Percentiles rank a stretch among this genome's conserved stretches.
These are phyloP conservation scores for Jaminaea rosea DNA, from an alignment of 1,284 basidiomycete species.

Conservation along the genomic window DNA sequence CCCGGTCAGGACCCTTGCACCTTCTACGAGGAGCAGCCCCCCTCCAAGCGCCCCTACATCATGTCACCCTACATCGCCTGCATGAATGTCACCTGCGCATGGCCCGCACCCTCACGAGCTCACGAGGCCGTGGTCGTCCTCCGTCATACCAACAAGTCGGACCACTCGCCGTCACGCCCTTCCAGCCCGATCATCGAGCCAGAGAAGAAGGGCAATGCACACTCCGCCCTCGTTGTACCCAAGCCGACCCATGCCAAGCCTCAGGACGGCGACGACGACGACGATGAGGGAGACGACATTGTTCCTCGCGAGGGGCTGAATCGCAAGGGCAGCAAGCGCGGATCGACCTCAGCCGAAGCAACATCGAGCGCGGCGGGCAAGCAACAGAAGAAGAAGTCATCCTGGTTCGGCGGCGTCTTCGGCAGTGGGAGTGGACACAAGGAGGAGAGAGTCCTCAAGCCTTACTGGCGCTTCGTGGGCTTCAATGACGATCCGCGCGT, in stretches of 20 bases:
- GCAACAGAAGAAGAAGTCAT: constrained; percentile 23
- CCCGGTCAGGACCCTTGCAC: constrained; percentile 30
- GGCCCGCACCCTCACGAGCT: constrained; percentile 44
- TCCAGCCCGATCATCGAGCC: constrained; percentile 14
- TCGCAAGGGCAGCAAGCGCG: constrained; percentile 9
- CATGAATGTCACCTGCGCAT: constrained; percentile 49
- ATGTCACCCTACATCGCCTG: constrained; percentile 49
- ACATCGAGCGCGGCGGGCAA: constrained; percentile 5
- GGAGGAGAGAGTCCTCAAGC: constrained; percentile 37
- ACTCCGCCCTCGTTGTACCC: constrained; percentile 13
- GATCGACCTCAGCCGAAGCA: not conserved
- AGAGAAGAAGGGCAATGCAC: constrained; percentile 18
- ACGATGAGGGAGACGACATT: constrained; percentile 39
- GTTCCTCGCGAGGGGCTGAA: constrained; percentile 45
- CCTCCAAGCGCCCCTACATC: constrained; percentile 48
- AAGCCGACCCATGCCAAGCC: too few relatives aligned
- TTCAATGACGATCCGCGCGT: constrained; percentile 37
- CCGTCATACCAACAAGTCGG: constrained; percentile 21
- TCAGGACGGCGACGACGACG: constrained; percentile 12
- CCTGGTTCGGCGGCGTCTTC: constrained; percentile 25
- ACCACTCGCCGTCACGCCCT: constrained; percentile 2
- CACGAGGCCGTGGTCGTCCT: constrained; percentile 47
- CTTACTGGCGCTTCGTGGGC: constrained; percentile 50
- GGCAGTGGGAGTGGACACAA: constrained; percentile 15
- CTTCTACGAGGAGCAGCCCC: constrained; percentile 43